Conservation (phyloP, 1,139 yeast genomes). For the Yamadazyma friedrichii region DNA sequence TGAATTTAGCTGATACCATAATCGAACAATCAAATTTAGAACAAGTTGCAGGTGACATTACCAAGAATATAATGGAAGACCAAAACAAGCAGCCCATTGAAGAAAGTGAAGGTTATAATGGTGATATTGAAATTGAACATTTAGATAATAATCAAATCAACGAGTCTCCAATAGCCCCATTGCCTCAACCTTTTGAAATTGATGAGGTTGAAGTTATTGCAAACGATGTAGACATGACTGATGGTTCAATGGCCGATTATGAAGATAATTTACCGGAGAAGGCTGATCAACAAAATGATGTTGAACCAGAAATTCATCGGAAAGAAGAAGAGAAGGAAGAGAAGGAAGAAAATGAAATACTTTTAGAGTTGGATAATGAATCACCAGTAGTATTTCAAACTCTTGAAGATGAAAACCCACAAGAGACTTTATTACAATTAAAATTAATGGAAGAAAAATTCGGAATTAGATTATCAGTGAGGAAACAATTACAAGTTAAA, state of each 20-base stretch:
- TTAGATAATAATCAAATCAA: background rate
- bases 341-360: slow-evolving; percentile 12
- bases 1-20: slow-evolving; percentile 6
- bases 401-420: slow-evolving; percentile 32
- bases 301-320: background rate
- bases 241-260: slow-evolving; percentile 7
- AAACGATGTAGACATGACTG: slow-evolving; percentile 1
- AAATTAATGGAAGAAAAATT: slow-evolving; percentile 32
- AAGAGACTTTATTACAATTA: slow-evolving; percentile 26
- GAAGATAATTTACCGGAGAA: slow-evolving; percentile 4
- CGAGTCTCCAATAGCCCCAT: slow-evolving; percentile 12
- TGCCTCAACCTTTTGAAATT: slow-evolving; percentile 14
- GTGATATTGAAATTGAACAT: slow-evolving; percentile 1
- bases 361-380: slow-evolving; percentile 11
- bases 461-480: slow-evolving; percentile 25
- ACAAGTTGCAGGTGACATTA: background rate
- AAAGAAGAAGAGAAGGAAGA: background rate
- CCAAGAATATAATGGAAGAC: background rate
- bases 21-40: slow-evolving; percentile 1
- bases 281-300: background rate
- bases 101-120: background rate
- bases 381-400: slow-evolving; percentile 30
- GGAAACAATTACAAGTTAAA: slow-evolving; percentile 13
- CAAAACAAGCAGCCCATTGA: background rate
- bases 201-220: slow-evolving; percentile 1